Conservation (phyloP, 2,329 filamentous ascomycete genomes). For the Hirsutella rhossiliensis region DNA sequence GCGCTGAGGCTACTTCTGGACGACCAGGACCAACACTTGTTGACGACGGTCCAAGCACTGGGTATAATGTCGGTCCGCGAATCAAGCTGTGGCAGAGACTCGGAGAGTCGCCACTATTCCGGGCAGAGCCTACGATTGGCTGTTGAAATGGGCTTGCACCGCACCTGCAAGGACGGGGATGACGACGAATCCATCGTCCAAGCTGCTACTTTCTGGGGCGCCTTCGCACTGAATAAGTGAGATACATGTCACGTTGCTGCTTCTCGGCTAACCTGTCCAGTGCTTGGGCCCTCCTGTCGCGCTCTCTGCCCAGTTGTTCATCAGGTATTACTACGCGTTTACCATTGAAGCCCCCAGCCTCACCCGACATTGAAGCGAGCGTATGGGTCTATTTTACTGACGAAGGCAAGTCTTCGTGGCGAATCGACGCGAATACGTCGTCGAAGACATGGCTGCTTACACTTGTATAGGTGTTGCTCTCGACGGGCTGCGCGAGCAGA, state of each 20-base stretch:
- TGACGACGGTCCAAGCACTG: constrained; percentile 64
- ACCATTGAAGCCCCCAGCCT: constrained; percentile 47
- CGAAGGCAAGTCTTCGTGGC: constrained; percentile 30
- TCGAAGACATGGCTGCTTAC: not conserved
- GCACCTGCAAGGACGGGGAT: constrained; percentile 33
- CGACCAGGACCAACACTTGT: constrained; percentile 43
- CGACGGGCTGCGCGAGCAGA: constrained; percentile 46
- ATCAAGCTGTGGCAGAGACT: constrained; percentile 60
- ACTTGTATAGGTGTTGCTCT: constrained; percentile 33
- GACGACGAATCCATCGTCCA: constrained; percentile 45
- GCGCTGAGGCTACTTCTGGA: constrained; percentile 47
- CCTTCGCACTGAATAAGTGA: constrained; percentile 52
- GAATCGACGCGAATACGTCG: not conserved
- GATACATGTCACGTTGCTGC: constrained; percentile 14
- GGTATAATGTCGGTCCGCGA: constrained; percentile 67
- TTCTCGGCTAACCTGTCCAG: constrained; percentile 24
- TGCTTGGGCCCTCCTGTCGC: constrained; percentile 53
- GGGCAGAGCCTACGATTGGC: constrained; percentile 62
- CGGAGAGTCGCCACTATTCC: constrained; percentile 60
- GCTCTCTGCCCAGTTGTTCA: constrained; percentile 48
- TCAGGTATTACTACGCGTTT: constrained; percentile 42
- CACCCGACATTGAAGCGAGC: constrained; percentile 46
- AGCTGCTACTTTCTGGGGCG: constrained; percentile 49
- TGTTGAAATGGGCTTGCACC: constrained; percentile 59
- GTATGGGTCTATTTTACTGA: constrained; percentile 48